Evolutionary conservation across 176 grass and related monocot species (phyloP).

Genomic region (Hordeum vulgare): DNA sequence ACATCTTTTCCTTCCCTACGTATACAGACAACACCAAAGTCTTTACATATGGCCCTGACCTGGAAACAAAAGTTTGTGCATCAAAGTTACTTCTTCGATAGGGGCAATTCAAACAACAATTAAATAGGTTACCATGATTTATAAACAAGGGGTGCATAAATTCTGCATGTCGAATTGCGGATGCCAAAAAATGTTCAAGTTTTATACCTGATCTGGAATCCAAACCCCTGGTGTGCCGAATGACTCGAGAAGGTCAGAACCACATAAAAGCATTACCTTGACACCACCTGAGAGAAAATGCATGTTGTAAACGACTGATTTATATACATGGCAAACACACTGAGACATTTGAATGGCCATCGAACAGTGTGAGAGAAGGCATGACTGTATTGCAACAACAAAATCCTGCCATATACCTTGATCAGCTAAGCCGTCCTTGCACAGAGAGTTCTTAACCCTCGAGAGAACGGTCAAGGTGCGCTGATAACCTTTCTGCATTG

Average conservation of each 20-base stretch:
- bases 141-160: background rate
- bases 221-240: conserved; percentile 72
- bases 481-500: conserved; percentile 65
- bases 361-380: background rate
- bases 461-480: conserved; percentile 66
- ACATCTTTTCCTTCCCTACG: conserved; percentile 67
- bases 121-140: background rate
- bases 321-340: background rate
- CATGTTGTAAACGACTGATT: background rate
- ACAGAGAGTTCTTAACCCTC: conserved; percentile 39
- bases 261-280: conserved; percentile 85
- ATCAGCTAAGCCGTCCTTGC: conserved; percentile 27
- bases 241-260: conserved; percentile 81
- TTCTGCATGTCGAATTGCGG: background rate
- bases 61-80: conserved; percentile 8
- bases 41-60: conserved; percentile 68
- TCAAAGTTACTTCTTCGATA: background rate
- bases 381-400: background rate
- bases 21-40: conserved; percentile 74
- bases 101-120: background rate
- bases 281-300: conserved; percentile 29
- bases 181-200: background rate
- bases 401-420: conserved; percentile 31
- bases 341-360: background rate
- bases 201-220: conserved; percentile 69